These are phyloP conservation scores for Pezicula rhizophila DNA, from an alignment of 2,329 filamentous ascomycete species.

Conservation along the genomic window DNA sequence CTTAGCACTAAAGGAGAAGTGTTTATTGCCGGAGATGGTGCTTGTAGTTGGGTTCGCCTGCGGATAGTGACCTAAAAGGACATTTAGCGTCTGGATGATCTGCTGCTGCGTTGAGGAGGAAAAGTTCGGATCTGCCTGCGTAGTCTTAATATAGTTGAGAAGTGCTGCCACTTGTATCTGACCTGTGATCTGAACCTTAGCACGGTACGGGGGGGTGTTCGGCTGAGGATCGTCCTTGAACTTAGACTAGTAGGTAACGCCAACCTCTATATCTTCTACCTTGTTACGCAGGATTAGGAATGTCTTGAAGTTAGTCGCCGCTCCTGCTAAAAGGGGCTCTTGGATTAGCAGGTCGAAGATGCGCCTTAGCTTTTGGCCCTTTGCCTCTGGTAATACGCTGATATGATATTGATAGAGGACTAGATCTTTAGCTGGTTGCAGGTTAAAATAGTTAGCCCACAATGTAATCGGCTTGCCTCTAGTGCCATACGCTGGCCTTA, in stretches of 20 bases:
- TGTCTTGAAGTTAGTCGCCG: constrained; percentile 12
- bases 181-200: constrained; percentile 8
- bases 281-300: constrained; percentile 5
- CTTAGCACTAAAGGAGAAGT: constrained; percentile 5
- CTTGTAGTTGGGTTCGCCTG: constrained; percentile 33
- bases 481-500: constrained; percentile 11
- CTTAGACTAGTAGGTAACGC: constrained; percentile 8
- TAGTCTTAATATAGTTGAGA: constrained; percentile 5
- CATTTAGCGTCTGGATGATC: constrained; percentile 50
- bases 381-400: constrained; percentile 6
- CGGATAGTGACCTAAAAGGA: constrained; percentile 43
- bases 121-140: constrained; percentile 2
- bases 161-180: constrained; percentile 7
- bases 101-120: constrained; percentile 1
- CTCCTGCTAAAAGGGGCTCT: constrained; percentile 3
- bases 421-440: constrained; percentile 6
- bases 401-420: constrained; percentile 12
- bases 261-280: background rate
- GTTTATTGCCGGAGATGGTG: constrained; percentile 8
- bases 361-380: constrained; percentile 10
- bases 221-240: constrained; percentile 7
- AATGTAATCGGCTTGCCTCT: constrained; percentile 8
- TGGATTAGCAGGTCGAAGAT: constrained; percentile 11
- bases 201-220: constrained; percentile 1
- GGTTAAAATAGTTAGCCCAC: constrained; percentile 14